These are phyloP conservation scores for Paramecium tetraurelia DNA, from an alignment of 73 alveolate genomes.

Conservation along the genomic window DNA sequence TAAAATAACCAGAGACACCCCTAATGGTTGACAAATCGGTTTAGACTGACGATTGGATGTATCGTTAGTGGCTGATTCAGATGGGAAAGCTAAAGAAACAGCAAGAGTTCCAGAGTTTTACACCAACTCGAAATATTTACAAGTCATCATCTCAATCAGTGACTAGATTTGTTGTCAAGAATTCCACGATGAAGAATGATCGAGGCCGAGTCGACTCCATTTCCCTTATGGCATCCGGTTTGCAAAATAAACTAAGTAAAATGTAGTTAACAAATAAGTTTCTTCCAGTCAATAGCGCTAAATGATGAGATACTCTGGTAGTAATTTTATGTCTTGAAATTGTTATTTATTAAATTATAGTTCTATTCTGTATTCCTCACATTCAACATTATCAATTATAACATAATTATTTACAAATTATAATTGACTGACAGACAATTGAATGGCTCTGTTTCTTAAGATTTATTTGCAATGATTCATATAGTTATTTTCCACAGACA, in stretches of 20 bases:
- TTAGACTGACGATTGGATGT: slow-evolving; percentile 50
- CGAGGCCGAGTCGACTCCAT: slow-evolving; percentile 47
- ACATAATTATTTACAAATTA: background rate
- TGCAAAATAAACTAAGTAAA: slow-evolving; percentile 21
- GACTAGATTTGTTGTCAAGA: slow-evolving; percentile 51
- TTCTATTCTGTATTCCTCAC: background rate
- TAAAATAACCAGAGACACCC: background rate
- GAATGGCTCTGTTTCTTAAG: background rate
- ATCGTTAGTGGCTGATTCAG: slow-evolving; percentile 23
- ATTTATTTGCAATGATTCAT: background rate
- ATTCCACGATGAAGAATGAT: slow-evolving; percentile 18
- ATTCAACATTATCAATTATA: background rate
- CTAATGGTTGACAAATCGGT: slow-evolving; percentile 32
- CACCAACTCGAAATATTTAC: slow-evolving; percentile 40
- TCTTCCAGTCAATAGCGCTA: slow-evolving; percentile 43
- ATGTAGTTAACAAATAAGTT: background rate
- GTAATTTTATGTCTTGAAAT: slow-evolving; percentile 25
- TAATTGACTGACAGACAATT: background rate
- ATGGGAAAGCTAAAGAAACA: slow-evolving; percentile 38
- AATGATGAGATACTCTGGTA: slow-evolving; percentile 32
- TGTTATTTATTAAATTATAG: background rate
- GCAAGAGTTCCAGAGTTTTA: slow-evolving; percentile 15
- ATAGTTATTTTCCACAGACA: too few relatives aligned
- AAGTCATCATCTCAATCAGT: slow-evolving; percentile 48
- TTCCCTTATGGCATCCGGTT: slow-evolving; percentile 47